Base-by-base conservation (phyloP, 345 rosid genomes). In the Sonneratia caseolaris region DNA sequence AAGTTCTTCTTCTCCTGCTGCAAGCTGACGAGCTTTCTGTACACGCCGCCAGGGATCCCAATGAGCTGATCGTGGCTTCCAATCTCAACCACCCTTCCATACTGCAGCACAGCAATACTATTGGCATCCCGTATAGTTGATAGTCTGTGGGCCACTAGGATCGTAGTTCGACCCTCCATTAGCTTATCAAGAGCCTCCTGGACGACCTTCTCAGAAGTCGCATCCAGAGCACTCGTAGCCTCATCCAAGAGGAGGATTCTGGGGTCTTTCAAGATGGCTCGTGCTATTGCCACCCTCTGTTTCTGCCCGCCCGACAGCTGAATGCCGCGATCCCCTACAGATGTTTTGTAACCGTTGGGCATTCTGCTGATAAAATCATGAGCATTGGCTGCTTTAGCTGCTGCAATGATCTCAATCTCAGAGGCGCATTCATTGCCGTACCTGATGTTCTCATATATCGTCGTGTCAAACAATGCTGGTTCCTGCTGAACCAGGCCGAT, bases 291-390 rank as follows among this genome's bases (percentile, higher is more conserved):
- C 59, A 90, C 91, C 78, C 97, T 85, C 69, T 91, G 98, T 75
- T 91, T 91, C 79, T 91, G 97, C 14, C 92, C 98, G 16, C 96
- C 97, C 49, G 97, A 93, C 77, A 91, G 73, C 69, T 93, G 96
- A 71, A 87, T 75, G 22, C 98, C 96, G 47, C 86, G 84, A 18
- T 93, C 86, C 14, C 97, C 97, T 2, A 88, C 98, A 56, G 86
- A 73, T 8, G 96, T 93, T 40, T 82, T 51, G 76, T 93, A 93
- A 12, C 97, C 96, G 42, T 88, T 81, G 5, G 89, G 87, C 91
- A 93, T 85, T 77, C 79, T 82, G 80, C 80, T 84, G 71, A 91
- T 88, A 81, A 93, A 93, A 45, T 78, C 87, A 48, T 93, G 91
- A n/a, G 93, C 97, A 47, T 93, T 86, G 3, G 96, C 93, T 8